phyloP scores from a whole-genome alignment of 179 eudicot genomes.

The Beta macrorhiza region DNA sequence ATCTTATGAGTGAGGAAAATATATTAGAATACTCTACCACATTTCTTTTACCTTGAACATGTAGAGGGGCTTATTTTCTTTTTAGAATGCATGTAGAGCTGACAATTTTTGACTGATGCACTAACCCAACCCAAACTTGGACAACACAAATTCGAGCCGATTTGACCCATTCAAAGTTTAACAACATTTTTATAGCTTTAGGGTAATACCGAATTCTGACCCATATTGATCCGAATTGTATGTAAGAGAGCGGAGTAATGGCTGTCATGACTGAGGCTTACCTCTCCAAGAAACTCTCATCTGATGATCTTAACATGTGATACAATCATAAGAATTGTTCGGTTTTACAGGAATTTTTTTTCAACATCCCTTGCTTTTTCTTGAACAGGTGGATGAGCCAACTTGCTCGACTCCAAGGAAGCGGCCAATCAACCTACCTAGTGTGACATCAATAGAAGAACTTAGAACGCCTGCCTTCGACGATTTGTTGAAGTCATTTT shows the following conservation, averaged over 20 bases:
- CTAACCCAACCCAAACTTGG: too few species aligned
- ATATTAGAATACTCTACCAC: background rate
- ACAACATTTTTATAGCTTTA: too few species aligned
- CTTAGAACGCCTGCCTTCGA: conserved; percentile 87
- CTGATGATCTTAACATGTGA: background rate
- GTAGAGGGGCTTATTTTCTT: too few species aligned
- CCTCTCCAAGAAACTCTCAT: background rate
- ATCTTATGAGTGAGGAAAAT: background rate
- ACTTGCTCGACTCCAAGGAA: conserved; percentile 93
- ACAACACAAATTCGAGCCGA: too few species aligned
- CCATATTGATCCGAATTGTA: too few species aligned
- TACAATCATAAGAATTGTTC: background rate
- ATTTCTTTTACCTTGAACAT: background rate
- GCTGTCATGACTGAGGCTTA: background rate
- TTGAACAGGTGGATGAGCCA: conserved; percentile 86
- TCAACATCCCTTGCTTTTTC: too few species aligned
- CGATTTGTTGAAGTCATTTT: conserved; percentile 71
- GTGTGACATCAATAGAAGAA: conserved; percentile 81
- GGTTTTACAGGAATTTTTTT: too few species aligned
- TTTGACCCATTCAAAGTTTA: too few species aligned
- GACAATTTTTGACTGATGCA: too few species aligned
- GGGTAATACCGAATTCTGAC: too few species aligned
- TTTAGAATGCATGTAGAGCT: too few species aligned
- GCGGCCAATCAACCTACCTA: conserved; percentile 72
- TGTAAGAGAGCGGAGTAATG: too few species aligned